Evolutionary conservation across 2,329 filamentous ascomycete species (phyloP), one percentile per base, ranked within the genome.

Genomic region (Penicillium griseofulvum): DNA sequence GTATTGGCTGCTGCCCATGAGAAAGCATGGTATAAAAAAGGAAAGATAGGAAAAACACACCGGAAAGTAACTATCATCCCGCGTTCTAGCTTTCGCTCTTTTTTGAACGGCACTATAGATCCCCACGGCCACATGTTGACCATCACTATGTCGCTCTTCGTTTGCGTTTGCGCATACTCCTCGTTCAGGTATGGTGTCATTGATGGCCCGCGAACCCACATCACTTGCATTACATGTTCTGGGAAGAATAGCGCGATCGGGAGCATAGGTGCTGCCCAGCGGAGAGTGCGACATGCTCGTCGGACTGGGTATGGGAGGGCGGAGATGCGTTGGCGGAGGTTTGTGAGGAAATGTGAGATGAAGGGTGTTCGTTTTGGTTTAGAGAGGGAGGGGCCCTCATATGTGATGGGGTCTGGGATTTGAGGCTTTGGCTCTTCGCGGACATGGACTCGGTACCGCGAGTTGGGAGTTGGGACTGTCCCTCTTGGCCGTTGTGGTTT

Each of bases 181-280:
- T 84, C 78, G 66, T 92, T 92, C 52, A 93, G 76, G 58, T 86
- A 87, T 1, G 90, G 90, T 52, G 87, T 87, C 90, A 94, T 94
- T 19, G 87, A 91, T 5, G 73, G 72, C 0, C 78, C 78, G 14
- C 66, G 67, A 42, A 80, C 75, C 66, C 71, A 72, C 67, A 76
- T 74, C 26, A 76, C 60, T 33, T 74, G 69, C 44, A 71, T 57
- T 37, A 77, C 67, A 57, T 79, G 70, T 54, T 76, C 71, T 24
- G 69, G 68, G 62, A 78, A 65, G 56, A 76, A 73, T 10, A 73
- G 63, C 0, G 69, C 59, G 54, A 77, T 73, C 1, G 76, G 74
- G 16, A 73, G 49, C 16, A 73, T 52, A 10, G 74, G 69, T 2
- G 64, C 67, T n/a, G 71, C 47, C 49, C 69, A 48, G 38, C 68